Evolutionary conservation across 257 asterid species (phyloP).

Genomic region (Mitragyna speciosa): DNA sequence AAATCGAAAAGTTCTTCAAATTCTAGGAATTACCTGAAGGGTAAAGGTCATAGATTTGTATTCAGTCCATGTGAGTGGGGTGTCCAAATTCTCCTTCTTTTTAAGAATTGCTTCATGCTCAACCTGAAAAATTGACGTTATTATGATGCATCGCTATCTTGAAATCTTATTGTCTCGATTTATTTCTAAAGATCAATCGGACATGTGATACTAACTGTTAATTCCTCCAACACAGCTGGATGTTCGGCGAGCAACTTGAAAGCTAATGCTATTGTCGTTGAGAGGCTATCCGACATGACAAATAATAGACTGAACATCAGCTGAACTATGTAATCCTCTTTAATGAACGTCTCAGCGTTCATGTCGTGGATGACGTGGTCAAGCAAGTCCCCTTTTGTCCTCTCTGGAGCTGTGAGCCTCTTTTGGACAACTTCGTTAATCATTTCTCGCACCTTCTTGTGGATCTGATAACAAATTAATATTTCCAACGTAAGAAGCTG

Average conservation of each 20-base stretch:
- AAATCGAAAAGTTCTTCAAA: not conserved
- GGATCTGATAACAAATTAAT: slow-evolving; percentile 35
- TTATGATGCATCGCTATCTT: not conserved
- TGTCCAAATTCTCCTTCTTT: slow-evolving; percentile 42
- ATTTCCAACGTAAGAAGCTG: not conserved
- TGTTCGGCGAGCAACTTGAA: slow-evolving; percentile 71
- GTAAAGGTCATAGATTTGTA: slow-evolving; percentile 81
- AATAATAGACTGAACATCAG: slow-evolving; percentile 71
- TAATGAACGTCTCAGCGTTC: slow-evolving; percentile 53
- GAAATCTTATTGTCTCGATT: not conserved
- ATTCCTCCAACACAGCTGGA: slow-evolving; percentile 59
- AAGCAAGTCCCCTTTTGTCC: slow-evolving; percentile 53
- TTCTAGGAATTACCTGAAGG: slow-evolving; percentile 45
- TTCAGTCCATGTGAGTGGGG: slow-evolving; percentile 59
- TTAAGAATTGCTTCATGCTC: slow-evolving; percentile 66
- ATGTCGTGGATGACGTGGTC: slow-evolving; percentile 67
- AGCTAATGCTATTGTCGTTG: slow-evolving; percentile 77
- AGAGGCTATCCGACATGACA: slow-evolving; percentile 73
- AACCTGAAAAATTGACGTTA: slow-evolving; percentile 33
- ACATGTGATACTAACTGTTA: slow-evolving; percentile 41
- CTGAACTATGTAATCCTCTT: slow-evolving; percentile 77
- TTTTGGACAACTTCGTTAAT: slow-evolving; percentile 55
- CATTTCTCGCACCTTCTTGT: slow-evolving; percentile 64
- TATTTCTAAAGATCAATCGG: not conserved
- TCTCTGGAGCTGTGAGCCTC: slow-evolving; percentile 45